These are phyloP conservation scores for Camelina laxa DNA, from an alignment of 345 rosid genomes.

Conservation along the genomic window DNA sequence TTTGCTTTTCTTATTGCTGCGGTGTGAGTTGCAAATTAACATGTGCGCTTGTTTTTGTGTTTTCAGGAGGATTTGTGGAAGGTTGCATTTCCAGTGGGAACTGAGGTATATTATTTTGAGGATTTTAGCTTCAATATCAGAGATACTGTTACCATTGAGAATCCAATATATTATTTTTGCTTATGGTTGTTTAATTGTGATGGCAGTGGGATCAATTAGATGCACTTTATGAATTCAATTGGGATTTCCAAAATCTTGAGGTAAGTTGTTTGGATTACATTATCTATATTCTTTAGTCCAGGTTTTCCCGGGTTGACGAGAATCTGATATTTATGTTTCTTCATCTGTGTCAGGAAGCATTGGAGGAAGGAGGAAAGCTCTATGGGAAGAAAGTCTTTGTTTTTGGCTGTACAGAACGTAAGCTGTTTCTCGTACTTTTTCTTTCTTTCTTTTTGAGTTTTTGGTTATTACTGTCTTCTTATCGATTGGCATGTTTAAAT, in stretches of 20 bases:
- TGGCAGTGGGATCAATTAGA: constrained; percentile 96
- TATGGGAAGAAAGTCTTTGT: constrained; percentile 76
- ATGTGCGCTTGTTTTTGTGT: constrained; percentile 16
- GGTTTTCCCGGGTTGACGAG: constrained; percentile 14
- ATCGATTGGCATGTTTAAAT: neutral
- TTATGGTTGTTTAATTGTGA: constrained; percentile 13
- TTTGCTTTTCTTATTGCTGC: constrained; percentile 3
- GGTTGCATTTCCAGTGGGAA: constrained; percentile 84
- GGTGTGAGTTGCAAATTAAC: constrained; percentile 2
- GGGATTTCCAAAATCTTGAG: constrained; percentile 89
- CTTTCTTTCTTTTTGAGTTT: neutral
- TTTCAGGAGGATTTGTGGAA: constrained; percentile 92
- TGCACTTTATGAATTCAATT: constrained; percentile 64
- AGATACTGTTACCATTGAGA: neutral
- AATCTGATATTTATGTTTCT: constrained; percentile 22
- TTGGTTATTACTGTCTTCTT: neutral
- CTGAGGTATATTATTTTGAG: constrained; percentile 64
- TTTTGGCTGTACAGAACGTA: constrained; percentile 95
- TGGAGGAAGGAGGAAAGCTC: constrained; percentile 88
- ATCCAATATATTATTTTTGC: constrained; percentile 14
- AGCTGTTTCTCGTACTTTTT: constrained; percentile 41
- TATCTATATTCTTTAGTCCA: constrained; percentile 15
- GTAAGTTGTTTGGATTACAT: constrained; percentile 54
- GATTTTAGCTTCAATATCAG: constrained; percentile 9
- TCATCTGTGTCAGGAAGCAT: constrained; percentile 62